Evolutionary conservation across 2,329 filamentous ascomycete genomes (phyloP).

Genomic region (Cylindrodendrum hubeiense): DNA sequence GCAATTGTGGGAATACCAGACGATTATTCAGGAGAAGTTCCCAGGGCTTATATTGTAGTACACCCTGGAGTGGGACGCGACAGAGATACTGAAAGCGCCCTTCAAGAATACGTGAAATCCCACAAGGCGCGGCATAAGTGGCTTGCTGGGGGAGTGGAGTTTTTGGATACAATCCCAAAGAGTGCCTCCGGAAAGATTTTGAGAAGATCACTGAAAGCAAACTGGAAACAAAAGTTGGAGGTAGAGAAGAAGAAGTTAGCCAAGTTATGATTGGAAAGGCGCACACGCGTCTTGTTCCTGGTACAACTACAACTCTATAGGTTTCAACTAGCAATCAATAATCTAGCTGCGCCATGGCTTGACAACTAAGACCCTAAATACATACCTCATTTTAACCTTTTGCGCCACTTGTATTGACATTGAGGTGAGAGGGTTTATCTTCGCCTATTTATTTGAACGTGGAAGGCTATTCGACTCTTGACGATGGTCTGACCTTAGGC

Average conservation of each 20-base stretch:
- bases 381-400: too few relatives aligned
- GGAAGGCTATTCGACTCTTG: too few relatives aligned
- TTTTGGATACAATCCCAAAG: conserved; percentile 14
- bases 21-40: neutral
- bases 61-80: neutral
- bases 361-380: too few relatives aligned
- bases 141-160: conserved; percentile 17
- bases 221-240: neutral
- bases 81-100: neutral
- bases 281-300: too few relatives aligned
- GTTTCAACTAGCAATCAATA: too few relatives aligned
- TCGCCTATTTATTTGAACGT: too few relatives aligned
- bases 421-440: too few relatives aligned
- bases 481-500: too few relatives aligned
- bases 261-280: neutral
- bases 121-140: conserved; percentile 5
- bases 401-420: too few relatives aligned
- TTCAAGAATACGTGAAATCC: neutral
- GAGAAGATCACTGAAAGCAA: neutral
- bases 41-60: neutral
- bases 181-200: conserved; percentile 9
- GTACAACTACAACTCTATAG: too few relatives aligned
- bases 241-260: neutral
- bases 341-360: too few relatives aligned
- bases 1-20: neutral